Percentiles rank a stretch among this genome's conserved stretches.
phyloP scores from a whole-genome alignment of 768 basidiomycete genomes.

The Phanerochaete sordida region DNA sequence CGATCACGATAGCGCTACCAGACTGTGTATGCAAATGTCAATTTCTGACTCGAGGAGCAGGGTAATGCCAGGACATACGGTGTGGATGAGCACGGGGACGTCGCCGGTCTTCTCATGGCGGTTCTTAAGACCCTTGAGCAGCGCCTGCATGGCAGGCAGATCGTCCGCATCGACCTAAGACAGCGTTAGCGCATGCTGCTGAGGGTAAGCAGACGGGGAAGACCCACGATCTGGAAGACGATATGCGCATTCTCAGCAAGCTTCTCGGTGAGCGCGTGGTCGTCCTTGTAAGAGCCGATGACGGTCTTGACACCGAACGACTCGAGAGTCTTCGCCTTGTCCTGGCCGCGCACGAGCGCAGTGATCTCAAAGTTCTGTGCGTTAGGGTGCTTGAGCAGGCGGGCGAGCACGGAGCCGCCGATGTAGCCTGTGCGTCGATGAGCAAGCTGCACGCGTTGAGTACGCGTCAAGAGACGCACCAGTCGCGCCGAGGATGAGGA shows the following conservation, averaged over 20 bases:
- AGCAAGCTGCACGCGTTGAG: not conserved
- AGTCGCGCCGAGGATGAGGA: conserved; percentile 12
- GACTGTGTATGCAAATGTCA: not conserved
- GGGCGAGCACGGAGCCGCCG: conserved; percentile 49
- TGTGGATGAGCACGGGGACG: conserved; percentile 54
- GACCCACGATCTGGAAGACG: conserved; percentile 15
- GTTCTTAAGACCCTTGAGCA: conserved; percentile 50
- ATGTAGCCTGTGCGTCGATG: conserved; percentile 43
- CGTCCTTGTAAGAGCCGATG: conserved; percentile 28
- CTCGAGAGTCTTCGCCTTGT: conserved; percentile 29
- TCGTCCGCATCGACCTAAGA: conserved; percentile 45
- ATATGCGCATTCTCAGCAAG: conserved; percentile 43
- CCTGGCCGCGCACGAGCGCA: conserved; percentile 40
- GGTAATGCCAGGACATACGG: conserved; percentile 17
- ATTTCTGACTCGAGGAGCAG: too few species aligned
- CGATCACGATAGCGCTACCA: conserved; percentile 34
- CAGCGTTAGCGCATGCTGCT: too few species aligned
- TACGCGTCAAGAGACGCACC: not conserved
- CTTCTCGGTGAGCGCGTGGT: conserved; percentile 32
- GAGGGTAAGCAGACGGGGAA: too few species aligned
- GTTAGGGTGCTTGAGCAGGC: conserved; percentile 42
- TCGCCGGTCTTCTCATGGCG: conserved; percentile 38
- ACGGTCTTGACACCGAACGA: conserved; percentile 18
- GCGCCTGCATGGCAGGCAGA: conserved; percentile 38
- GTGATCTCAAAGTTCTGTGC: conserved; percentile 40